These are phyloP conservation scores for Astragalus membranaceus DNA, from an alignment of 306 rosid genomes.

Conservation along the genomic window DNA sequence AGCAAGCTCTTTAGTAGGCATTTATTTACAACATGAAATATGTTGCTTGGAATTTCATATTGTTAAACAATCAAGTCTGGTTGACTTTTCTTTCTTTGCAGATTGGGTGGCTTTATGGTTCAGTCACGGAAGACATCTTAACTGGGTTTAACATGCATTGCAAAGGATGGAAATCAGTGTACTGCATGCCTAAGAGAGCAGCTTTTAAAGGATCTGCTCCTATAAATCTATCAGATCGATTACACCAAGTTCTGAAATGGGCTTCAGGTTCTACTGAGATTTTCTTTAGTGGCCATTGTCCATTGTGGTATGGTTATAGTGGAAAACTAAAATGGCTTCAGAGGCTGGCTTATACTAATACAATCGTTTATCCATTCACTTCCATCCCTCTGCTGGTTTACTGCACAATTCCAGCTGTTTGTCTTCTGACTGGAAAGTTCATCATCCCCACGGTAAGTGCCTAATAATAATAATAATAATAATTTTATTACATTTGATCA, in stretches of 20 bases:
- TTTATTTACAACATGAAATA: too few species aligned
- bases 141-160: conserved; percentile 99
- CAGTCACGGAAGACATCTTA: conserved; percentile 82
- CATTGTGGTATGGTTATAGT: conserved; percentile 87
- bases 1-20: neutral
- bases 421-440: conserved; percentile 93
- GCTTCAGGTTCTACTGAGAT: conserved; percentile 88
- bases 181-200: conserved; percentile 81
- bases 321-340: conserved; percentile 86
- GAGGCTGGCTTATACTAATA: conserved; percentile 71
- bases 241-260: conserved; percentile 82
- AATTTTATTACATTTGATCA: neutral
- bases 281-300: conserved; percentile 84
- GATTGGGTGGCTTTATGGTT: conserved; percentile 99
- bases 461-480: neutral
- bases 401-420: conserved; percentile 80
- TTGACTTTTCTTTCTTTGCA: conserved; percentile 29
- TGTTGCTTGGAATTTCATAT: neutral
- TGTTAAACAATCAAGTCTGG: neutral
- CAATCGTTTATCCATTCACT: conserved; percentile 77
- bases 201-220: conserved; percentile 98
- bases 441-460: conserved; percentile 85
- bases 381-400: conserved; percentile 82
- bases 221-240: conserved; percentile 74
- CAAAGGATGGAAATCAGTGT: conserved; percentile 95